Evolutionary conservation across 2,329 filamentous ascomycete genomes (phyloP).

Genomic region (Colletotrichum godetiae): DNA sequence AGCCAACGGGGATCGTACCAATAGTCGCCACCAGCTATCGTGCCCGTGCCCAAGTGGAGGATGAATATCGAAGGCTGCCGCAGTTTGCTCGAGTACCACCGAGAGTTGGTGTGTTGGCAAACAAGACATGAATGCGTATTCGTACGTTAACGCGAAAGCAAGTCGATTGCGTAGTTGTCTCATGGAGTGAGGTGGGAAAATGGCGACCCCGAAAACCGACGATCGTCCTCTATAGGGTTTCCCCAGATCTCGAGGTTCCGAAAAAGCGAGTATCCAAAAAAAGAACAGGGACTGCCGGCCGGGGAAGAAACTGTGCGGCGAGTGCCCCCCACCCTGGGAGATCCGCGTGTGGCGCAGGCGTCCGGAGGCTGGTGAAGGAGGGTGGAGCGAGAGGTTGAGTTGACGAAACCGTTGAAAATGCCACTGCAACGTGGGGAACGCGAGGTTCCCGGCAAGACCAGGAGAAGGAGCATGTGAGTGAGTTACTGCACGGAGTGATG

Average conservation of each 20-base stretch:
- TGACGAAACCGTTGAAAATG: not conserved
- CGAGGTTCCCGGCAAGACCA: not conserved
- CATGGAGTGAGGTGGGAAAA: not conserved
- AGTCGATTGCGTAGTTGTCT: not conserved
- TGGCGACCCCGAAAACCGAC: slow-evolving; percentile 5
- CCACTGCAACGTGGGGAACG: not conserved
- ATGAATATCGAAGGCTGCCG: not conserved
- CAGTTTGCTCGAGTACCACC: not conserved
- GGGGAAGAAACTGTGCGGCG: slow-evolving; percentile 16
- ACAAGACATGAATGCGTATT: not conserved
- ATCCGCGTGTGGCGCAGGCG: slow-evolving; percentile 35
- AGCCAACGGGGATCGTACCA: not conserved
- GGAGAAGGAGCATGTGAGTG: not conserved
- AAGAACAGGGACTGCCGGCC: slow-evolving; percentile 36
- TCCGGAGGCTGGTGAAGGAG: slow-evolving; percentile 23
- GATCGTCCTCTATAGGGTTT: slow-evolving; percentile 15
- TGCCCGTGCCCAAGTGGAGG: not conserved
- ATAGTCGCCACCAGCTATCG: slow-evolving; percentile 26
- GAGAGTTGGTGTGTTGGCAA: not conserved
- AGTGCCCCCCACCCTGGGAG: slow-evolving; percentile 27
- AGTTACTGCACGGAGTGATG: not conserved
- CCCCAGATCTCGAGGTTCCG: slow-evolving; percentile 32
- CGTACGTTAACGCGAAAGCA: not conserved
- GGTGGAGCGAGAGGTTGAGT: not conserved
- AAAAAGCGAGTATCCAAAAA: slow-evolving; percentile 29